Conservation (phyloP, 2,329 filamentous ascomycete genomes). For the Penicillium brevicompactum region DNA sequence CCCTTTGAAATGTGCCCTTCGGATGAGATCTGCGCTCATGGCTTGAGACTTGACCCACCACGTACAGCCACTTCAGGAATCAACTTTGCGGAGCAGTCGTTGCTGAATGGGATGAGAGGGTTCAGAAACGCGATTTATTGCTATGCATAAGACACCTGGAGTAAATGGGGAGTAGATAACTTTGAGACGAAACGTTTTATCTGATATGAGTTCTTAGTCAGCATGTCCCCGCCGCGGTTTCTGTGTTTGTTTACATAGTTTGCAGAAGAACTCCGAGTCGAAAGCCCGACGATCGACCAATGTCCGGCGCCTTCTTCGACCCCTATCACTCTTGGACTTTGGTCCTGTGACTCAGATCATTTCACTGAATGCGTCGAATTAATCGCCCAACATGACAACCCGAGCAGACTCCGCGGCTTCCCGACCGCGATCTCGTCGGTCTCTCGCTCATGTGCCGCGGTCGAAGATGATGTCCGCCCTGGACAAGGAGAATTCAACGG, state of each 20-base stretch:
- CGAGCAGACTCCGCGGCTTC: constrained; percentile 37
- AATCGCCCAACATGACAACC: constrained; percentile 33
- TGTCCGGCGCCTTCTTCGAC: neutral
- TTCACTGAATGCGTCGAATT: constrained; percentile 10
- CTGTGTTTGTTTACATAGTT: neutral
- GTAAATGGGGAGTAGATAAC: too few species aligned
- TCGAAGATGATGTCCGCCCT: constrained; percentile 49
- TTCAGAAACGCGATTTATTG: too few species aligned
- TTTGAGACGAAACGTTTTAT: too few species aligned
- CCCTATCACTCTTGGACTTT: neutral
- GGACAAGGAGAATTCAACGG: constrained; percentile 78
- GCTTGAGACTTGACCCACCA: too few species aligned
- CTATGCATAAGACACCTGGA: too few species aligned
- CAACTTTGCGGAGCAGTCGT: too few species aligned
- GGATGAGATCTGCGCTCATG: too few species aligned
- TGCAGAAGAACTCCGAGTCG: neutral
- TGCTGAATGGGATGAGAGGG: too few species aligned
- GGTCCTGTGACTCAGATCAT: constrained; percentile 4
- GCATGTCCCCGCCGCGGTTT: too few species aligned
- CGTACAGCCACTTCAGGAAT: too few species aligned
- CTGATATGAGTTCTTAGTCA: too few species aligned
- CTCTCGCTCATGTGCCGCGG: constrained; percentile 64
- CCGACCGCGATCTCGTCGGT: constrained; percentile 62
- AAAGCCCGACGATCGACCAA: neutral
- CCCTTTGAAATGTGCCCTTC: too few species aligned